A percentile compares a stretch with the other conserved stretches of the same genome.
These are phyloP conservation scores for Saccharomycopsis sp. DNA, from an alignment of 805 yeast species.

Conservation along the genomic window DNA sequence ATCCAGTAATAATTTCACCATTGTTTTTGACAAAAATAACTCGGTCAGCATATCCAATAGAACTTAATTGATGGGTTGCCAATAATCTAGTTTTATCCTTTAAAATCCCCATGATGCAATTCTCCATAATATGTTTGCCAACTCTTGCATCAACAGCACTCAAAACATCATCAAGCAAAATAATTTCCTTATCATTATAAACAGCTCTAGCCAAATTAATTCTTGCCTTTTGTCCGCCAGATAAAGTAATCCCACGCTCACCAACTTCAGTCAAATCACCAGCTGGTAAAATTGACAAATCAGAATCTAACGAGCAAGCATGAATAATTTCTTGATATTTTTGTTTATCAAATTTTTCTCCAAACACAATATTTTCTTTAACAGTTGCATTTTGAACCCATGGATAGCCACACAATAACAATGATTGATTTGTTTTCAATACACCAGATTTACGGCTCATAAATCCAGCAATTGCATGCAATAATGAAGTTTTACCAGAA, in stretches of 20 bases:
- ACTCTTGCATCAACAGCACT: slow-evolving; percentile 75
- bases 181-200: slow-evolving; percentile 51
- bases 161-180: slow-evolving; percentile 61
- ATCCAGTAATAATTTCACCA: slow-evolving; percentile 46
- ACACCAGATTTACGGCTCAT: slow-evolving; percentile 51
- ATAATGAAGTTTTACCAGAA: slow-evolving; percentile 66
- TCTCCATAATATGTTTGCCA: slow-evolving; percentile 57
- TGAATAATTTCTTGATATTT: slow-evolving; percentile 46
- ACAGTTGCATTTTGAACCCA: slow-evolving; percentile 75
- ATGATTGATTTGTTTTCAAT: slow-evolving; percentile 40
- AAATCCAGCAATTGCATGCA: slow-evolving; percentile 59
- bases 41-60: slow-evolving; percentile 55
- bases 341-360: slow-evolving; percentile 38
- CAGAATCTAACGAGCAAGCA: slow-evolving; percentile 54
- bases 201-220: slow-evolving; percentile 63
- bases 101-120: slow-evolving; percentile 50
- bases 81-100: slow-evolving; percentile 50
- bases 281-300: slow-evolving; percentile 52
- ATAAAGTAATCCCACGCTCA: slow-evolving; percentile 65
- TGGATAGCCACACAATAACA: slow-evolving; percentile 43
- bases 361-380: slow-evolving; percentile 59
- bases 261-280: slow-evolving; percentile 70
- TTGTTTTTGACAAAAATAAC: slow-evolving; percentile 48
- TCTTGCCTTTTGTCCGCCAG: slow-evolving; percentile 76
- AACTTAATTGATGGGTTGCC: slow-evolving; percentile 70